Base-by-base conservation (phyloP, 495 filamentous ascomycete species). In the Aspergillus biplanus region DNA sequence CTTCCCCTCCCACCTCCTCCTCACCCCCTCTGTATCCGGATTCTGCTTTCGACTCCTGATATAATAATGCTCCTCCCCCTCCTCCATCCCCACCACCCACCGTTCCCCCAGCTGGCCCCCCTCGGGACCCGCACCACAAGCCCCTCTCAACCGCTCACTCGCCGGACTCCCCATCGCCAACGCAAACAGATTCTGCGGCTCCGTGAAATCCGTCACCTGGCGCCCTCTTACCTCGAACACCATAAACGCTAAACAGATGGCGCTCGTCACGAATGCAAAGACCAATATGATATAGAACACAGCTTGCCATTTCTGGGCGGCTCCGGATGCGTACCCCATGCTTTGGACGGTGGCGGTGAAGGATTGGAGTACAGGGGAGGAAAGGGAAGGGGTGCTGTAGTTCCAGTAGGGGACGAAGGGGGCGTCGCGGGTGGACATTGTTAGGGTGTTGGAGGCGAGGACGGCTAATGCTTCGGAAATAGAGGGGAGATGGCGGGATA, bases 171-270 rank as follows among this genome's bases (percentile, higher is more conserved):
- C 90, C 33, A 92, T 72, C 3, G 89, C 85, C 1, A 92, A 72
- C 1, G 86, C 73, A 69, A 92, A 92, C 0, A 92, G 72, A 63
- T 92, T 91, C 53, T 84, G 82, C 1, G 89, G 89, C 64, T 93
- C 90, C 13, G 87, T 90, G 73, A 89, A 92, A 71, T 92, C 90
- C 12, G 86, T 89, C n/a, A 91, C 78, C 46, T 89, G 86, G 18
- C 83, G 82, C 2, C 79, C 76, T 56, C 77, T 71, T 27, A 81
- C 68, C 31, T 79, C 72, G 37, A 78, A 65, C 57, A 84, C 52
- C 65, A 88, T 76, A 69, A 87, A 89, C 6, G 75, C 64, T n/a
- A 92, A 75, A 55, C 85, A 86, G 33, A 86, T 73, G 44, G 84
- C 67, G 69, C 89, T 90, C 52, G 86, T 84, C 55, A 84, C 58